Percentiles rank a stretch among this genome's conserved stretches.
These are phyloP conservation scores for Salix suchowensis DNA, from an alignment of 345 rosid genomes.

Conservation along the genomic window DNA sequence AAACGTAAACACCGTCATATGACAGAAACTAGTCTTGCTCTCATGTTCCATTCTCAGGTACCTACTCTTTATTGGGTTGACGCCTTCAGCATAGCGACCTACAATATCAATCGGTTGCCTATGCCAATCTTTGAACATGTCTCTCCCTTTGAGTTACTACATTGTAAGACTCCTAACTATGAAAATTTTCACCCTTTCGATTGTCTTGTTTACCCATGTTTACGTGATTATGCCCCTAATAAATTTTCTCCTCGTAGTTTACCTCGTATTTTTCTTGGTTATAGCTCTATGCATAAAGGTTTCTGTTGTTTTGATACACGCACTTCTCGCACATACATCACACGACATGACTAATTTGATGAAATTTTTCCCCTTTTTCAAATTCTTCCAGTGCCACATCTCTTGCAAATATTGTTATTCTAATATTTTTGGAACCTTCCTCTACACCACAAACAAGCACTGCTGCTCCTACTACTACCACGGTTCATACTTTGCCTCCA, in stretches of 20 bases:
- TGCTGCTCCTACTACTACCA: not conserved
- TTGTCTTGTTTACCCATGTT: not conserved
- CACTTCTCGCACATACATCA: not conserved
- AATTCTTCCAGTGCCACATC: not conserved
- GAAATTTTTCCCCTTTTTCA: not conserved
- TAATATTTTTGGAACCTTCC: not conserved
- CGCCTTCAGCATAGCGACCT: not conserved
- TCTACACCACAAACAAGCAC: not conserved
- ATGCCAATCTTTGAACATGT: not conserved
- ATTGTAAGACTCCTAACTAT: not conserved
- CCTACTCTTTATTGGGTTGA: not conserved
- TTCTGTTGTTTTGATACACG: not conserved
- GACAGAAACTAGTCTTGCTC: not conserved
- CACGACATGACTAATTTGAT: constrained; percentile 8
- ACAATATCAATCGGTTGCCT: not conserved
- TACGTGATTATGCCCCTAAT: not conserved
- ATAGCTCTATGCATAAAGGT: not conserved
- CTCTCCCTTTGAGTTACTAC: not conserved
- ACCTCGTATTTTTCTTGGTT: not conserved
- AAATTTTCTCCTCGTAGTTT: not conserved
- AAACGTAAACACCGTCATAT: not conserved
- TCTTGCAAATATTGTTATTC: not conserved
- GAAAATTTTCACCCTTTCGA: not conserved
- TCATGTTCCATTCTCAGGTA: not conserved
- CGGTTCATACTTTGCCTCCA: too few species aligned